Percentiles rank a stretch among this genome's conserved stretches.
Evolutionary conservation across 371 early-diverging fungal species (phyloP).

Genomic region (Mortierella sp.): DNA sequence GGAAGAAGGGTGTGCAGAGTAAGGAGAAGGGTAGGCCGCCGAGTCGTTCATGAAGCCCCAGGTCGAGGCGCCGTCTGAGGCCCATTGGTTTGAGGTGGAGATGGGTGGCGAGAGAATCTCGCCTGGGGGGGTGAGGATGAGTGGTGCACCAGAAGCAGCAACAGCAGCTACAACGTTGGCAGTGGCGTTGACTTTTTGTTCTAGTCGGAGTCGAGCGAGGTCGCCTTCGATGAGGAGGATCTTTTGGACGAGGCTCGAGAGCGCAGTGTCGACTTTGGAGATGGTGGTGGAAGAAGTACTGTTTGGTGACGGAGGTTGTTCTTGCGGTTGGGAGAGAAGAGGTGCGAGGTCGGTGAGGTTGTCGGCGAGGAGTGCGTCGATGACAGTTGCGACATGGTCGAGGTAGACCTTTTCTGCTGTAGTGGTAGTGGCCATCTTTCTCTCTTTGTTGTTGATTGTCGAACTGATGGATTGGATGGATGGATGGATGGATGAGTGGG

Average conservation of each 20-base stretch:
- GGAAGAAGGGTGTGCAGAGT: slow-evolving; percentile 1
- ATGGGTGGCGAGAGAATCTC: slow-evolving; percentile 37
- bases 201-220: slow-evolving; percentile 18
- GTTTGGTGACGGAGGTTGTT: slow-evolving; percentile 17
- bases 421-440: not conserved
- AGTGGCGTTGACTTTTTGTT: not conserved
- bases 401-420: slow-evolving; percentile 1
- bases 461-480: not conserved
- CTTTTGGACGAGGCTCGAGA: slow-evolving; percentile 46
- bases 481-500: not conserved
- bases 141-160: slow-evolving; percentile 15
- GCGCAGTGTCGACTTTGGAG: slow-evolving; percentile 34
- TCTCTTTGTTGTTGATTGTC: not conserved
- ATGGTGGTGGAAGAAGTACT: slow-evolving; percentile 33
- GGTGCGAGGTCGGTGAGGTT: slow-evolving; percentile 6
- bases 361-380: not conserved
- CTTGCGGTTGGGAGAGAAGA: slow-evolving; percentile 16
- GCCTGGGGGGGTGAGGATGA: slow-evolving; percentile 50
- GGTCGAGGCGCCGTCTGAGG: slow-evolving; percentile 11
- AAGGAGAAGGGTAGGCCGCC: slow-evolving; percentile 22
- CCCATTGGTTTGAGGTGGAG: slow-evolving; percentile 29
- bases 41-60: slow-evolving; percentile 47
- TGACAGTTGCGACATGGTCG: slow-evolving; percentile 1
- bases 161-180: not conserved
- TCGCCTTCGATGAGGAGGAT: slow-evolving; percentile 41